phyloP scores from a whole-genome alignment of 2,329 filamentous ascomycete genomes.

The Teratosphaeria gauchensis region DNA sequence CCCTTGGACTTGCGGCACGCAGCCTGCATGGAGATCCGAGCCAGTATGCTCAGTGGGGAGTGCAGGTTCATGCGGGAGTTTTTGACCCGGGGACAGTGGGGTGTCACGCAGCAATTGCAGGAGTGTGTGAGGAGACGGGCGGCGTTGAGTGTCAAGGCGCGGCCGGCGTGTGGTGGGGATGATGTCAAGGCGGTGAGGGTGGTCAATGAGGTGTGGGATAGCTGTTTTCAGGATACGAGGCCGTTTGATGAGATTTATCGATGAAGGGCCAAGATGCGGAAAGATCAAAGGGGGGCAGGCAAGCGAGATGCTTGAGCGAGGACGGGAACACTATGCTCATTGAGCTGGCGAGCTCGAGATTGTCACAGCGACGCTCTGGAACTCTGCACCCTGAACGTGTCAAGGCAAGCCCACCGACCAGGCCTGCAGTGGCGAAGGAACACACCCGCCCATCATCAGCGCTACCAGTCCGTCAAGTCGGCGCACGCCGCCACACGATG shows the following conservation, averaged over 20 bases:
- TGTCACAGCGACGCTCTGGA: too few species aligned
- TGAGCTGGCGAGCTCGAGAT: too few species aligned
- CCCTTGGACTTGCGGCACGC: slow-evolving; percentile 76
- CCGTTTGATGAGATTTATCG: slow-evolving; percentile 97
- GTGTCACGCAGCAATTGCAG: slow-evolving; percentile 84
- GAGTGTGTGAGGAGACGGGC: slow-evolving; percentile 79
- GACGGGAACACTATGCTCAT: too few species aligned
- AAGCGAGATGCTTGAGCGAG: too few species aligned
- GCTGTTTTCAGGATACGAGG: slow-evolving; percentile 85
- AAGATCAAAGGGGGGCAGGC: too few species aligned
- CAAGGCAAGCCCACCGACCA: too few species aligned
- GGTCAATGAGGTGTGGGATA: slow-evolving; percentile 98
- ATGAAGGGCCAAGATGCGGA: slow-evolving; percentile 26
- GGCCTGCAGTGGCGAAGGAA: too few species aligned
- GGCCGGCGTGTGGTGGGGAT: slow-evolving; percentile 69
- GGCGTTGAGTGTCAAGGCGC: slow-evolving; percentile 64
- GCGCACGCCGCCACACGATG: too few species aligned
- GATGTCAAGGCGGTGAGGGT: slow-evolving; percentile 77
- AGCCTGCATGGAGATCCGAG: slow-evolving; percentile 93
- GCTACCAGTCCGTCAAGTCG: too few species aligned
- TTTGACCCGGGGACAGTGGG: slow-evolving; percentile 76
- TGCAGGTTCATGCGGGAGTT: slow-evolving; percentile 85
- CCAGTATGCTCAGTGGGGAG: slow-evolving; percentile 85
- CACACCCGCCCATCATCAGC: too few species aligned
- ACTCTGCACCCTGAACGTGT: too few species aligned